These are phyloP conservation scores for Alternaria sp. DNA, from an alignment of 2,329 filamentous ascomycete species.

Conservation along the genomic window DNA sequence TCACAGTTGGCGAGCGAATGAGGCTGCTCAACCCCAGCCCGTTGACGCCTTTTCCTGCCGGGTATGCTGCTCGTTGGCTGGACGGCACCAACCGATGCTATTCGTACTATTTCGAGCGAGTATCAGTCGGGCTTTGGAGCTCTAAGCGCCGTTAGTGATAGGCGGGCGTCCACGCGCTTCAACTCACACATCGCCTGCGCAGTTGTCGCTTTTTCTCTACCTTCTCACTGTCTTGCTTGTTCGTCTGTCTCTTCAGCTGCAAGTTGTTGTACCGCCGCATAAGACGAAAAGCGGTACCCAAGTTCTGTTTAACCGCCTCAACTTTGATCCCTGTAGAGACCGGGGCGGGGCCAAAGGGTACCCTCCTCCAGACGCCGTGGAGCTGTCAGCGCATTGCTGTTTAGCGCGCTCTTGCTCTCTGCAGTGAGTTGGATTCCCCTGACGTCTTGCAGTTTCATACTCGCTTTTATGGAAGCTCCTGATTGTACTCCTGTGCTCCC, in stretches of 20 bases:
- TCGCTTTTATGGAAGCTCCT: constrained; percentile 39
- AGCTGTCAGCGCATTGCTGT: constrained; percentile 45
- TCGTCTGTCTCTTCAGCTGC: constrained; percentile 49
- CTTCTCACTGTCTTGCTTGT: constrained; percentile 36
- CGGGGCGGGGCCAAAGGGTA: constrained; percentile 51
- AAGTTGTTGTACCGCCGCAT: constrained; percentile 42
- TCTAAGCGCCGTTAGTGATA: constrained; percentile 52
- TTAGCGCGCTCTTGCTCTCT: constrained; percentile 51
- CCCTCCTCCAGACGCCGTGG: constrained; percentile 49
- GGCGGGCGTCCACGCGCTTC: constrained; percentile 44
- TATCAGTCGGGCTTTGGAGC: constrained; percentile 40
- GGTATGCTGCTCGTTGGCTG: constrained; percentile 38
- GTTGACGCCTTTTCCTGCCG: constrained; percentile 46
- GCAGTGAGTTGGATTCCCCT: constrained; percentile 51
- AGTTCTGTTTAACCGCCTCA: constrained; percentile 44
- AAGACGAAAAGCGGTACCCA: constrained; percentile 53
- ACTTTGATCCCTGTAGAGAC: constrained; percentile 45
- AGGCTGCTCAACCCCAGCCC: constrained; percentile 38
- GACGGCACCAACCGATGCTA: constrained; percentile 36
- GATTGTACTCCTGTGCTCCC: constrained; percentile 39
- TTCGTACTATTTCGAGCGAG: constrained; percentile 50
- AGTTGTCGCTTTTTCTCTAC: constrained; percentile 41
- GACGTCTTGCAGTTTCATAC: constrained; percentile 37
- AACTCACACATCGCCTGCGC: constrained; percentile 41
- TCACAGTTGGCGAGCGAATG: constrained; percentile 39